These are phyloP conservation scores for Triticum urartu DNA, from an alignment of 176 grass and related monocot species.

Conservation along the genomic window DNA sequence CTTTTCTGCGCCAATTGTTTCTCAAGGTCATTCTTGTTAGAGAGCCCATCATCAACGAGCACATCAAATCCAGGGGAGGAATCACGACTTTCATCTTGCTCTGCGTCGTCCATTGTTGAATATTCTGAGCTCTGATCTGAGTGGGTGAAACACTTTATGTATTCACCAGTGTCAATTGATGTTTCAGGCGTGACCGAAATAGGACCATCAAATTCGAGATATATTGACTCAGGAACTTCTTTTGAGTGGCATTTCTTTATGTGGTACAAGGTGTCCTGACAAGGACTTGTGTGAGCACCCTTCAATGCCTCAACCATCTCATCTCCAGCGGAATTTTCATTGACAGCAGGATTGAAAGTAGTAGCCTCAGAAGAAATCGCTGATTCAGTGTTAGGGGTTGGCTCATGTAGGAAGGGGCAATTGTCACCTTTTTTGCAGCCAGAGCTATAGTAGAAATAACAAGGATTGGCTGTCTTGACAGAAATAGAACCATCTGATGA, in stretches of 20 bases:
- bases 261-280: constrained; percentile 5
- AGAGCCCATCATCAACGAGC: constrained; percentile 35
- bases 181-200: background rate
- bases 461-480: constrained; percentile 39
- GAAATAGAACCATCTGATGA: constrained; percentile 24
- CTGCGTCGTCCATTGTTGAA: constrained; percentile 25
- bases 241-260: constrained; percentile 8
- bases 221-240: constrained; percentile 19
- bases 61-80: constrained; percentile 60
- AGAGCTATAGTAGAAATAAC: constrained; percentile 49
- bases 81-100: constrained; percentile 33
- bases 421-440: constrained; percentile 47
- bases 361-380: constrained; percentile 23
- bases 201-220: constrained; percentile 9
- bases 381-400: constrained; percentile 5
- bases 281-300: constrained; percentile 7
- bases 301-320: constrained; percentile 21
- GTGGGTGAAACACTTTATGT: background rate
- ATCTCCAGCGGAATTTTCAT: constrained; percentile 17
- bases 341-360: constrained; percentile 11
- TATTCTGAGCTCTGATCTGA: constrained; percentile 37
- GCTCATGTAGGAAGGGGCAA: constrained; percentile 45
- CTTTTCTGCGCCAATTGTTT: constrained; percentile 29
- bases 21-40: constrained; percentile 20
- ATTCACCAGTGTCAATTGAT: background rate